A percentile compares a stretch with the other conserved stretches of the same genome.
These are phyloP conservation scores for Veloporphyrellus conicus DNA, from an alignment of 1,284 basidiomycete genomes.

Conservation along the genomic window DNA sequence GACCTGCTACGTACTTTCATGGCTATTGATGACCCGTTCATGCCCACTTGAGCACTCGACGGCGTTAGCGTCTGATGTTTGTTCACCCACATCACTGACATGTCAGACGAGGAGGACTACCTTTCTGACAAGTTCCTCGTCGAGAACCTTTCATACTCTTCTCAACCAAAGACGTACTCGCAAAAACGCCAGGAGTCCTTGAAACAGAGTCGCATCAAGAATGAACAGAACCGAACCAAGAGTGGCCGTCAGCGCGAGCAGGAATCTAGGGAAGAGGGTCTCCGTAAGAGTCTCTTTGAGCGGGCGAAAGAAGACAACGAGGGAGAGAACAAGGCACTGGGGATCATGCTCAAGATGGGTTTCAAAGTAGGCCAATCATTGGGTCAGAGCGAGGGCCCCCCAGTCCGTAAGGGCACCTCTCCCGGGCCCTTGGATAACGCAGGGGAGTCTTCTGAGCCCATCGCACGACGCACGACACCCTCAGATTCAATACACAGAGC, in stretches of 20 bases:
- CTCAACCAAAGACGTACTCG: constrained; percentile 55
- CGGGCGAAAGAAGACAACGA: constrained; percentile 61
- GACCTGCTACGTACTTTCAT: constrained; percentile 34
- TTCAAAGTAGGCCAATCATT: constrained; percentile 77
- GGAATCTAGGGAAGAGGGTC: constrained; percentile 72
- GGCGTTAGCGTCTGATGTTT: not conserved
- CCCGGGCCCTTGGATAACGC: constrained; percentile 1
- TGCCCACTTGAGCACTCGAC: not conserved
- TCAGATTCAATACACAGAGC: constrained; percentile 40
- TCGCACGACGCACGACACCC: constrained; percentile 2
- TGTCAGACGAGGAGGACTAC: constrained; percentile 70
- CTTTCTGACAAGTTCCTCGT: constrained; percentile 78
- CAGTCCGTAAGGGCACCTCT: constrained; percentile 5
- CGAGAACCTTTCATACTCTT: constrained; percentile 32
- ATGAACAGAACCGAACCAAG: constrained; percentile 62
- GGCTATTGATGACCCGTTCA: constrained; percentile 30
- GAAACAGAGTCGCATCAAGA: constrained; percentile 53
- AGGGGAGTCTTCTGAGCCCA: constrained; percentile 1
- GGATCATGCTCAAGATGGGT: constrained; percentile 88
- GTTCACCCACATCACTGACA: no score
- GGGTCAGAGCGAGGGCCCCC: constrained; percentile 40
- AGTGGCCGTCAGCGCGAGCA: constrained; percentile 63
- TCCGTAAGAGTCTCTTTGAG: constrained; percentile 74
- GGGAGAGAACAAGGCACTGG: constrained; percentile 65
- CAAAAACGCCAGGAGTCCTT: constrained; percentile 63